Percentiles rank a stretch among this genome's conserved stretches.
phyloP scores from a whole-genome alignment of 2,329 filamentous ascomycete genomes.

The Arachnopeziza araneosa region DNA sequence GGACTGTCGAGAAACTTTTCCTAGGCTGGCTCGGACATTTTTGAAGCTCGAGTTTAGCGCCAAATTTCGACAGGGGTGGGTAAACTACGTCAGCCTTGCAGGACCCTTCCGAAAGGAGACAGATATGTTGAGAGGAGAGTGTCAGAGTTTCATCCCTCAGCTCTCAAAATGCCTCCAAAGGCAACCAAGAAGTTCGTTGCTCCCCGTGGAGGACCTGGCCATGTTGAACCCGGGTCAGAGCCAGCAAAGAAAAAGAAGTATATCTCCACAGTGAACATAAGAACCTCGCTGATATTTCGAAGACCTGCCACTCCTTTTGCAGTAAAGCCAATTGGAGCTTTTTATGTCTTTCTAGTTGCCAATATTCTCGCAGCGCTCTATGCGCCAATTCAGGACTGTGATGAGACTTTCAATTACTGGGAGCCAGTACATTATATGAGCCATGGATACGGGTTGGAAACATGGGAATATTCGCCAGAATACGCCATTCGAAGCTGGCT shows the following conservation, averaged over 20 bases:
- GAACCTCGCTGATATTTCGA: conserved; percentile 11
- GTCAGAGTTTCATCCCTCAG: background rate
- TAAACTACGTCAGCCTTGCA: background rate
- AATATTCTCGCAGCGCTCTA: conserved; percentile 73
- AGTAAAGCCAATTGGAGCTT: conserved; percentile 68
- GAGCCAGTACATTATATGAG: conserved; percentile 92
- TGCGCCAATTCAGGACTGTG: conserved; percentile 93
- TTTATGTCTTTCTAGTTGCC: conserved; percentile 72
- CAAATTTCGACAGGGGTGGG: background rate
- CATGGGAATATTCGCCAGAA: conserved; percentile 96
- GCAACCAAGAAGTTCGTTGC: conserved; percentile 2
- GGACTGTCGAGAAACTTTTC: background rate
- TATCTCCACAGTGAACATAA: background rate
- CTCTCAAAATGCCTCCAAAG: conserved; percentile 37
- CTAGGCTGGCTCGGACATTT: background rate
- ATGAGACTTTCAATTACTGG: conserved; percentile 99
- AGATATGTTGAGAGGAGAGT: background rate
- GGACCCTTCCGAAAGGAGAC: background rate
- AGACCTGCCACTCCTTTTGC: conserved; percentile 49
- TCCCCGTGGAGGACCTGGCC: background rate
- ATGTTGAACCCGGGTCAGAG: background rate
- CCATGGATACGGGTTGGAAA: conserved; percentile 90
- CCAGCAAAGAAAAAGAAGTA: conserved; percentile 21
- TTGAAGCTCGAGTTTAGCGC: background rate
- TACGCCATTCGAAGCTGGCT: conserved; percentile 95